Evolutionary conservation across 345 rosid genomes (phyloP).

Genomic region (Linum lewisii): DNA sequence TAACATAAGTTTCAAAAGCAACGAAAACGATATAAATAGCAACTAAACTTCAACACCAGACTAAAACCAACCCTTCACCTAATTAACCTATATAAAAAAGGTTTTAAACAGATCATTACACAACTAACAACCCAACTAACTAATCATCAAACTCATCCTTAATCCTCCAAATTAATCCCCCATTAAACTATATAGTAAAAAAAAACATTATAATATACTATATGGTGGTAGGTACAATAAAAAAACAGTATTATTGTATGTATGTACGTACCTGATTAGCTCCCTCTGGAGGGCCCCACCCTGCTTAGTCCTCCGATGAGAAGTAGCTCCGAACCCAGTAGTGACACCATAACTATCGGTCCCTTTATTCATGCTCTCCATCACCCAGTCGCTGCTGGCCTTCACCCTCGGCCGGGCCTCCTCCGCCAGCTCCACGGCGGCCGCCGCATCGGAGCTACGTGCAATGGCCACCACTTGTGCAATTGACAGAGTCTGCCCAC

Average conservation of each 20-base stretch:
- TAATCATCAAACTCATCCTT: neutral
- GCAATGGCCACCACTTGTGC: neutral
- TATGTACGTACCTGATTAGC: slow-evolving; percentile 2
- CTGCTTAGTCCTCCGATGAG: slow-evolving; percentile 5
- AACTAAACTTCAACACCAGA: neutral
- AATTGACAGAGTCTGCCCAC: neutral
- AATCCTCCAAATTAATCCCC: neutral
- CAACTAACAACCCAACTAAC: neutral
- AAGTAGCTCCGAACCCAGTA: slow-evolving; percentile 1
- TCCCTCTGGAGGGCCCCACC: slow-evolving; percentile 3
- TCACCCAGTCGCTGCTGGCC: slow-evolving; percentile 8
- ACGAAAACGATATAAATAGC: neutral
- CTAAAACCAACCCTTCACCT: neutral
- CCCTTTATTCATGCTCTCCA: slow-evolving; percentile 3
- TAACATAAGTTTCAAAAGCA: too few species aligned
- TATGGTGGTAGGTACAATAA: too few species aligned
- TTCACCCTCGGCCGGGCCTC: slow-evolving; percentile 6
- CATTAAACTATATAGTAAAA: neutral
- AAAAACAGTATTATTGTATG: too few species aligned
- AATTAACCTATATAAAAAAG: neutral
- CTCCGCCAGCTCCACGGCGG: slow-evolving; percentile 1
- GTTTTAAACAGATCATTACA: too few species aligned
- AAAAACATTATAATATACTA: too few species aligned
- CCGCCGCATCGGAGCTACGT: neutral
- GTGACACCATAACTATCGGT: slow-evolving; percentile 1